Evolutionary conservation across 2,329 filamentous ascomycete species (phyloP).

Genomic region (Ceratocystis smalleyi): DNA sequence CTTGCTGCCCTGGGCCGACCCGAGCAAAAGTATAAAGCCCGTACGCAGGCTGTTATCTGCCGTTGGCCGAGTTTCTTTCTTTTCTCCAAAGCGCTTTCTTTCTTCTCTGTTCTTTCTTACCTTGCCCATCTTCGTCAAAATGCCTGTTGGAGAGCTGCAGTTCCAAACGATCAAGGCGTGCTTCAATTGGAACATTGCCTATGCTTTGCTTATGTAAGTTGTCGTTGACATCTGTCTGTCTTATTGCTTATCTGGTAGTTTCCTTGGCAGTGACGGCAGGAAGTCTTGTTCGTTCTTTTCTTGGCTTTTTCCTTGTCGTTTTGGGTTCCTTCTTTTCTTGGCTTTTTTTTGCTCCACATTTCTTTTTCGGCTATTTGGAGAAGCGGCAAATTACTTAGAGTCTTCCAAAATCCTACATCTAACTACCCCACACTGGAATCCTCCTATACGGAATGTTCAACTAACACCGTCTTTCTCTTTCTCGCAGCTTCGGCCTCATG

Average conservation of each 20-base stretch:
- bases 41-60: neutral
- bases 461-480: neutral
- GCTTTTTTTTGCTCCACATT: neutral
- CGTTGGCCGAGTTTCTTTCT: neutral
- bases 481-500: slow-evolving; percentile 47
- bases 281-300: neutral
- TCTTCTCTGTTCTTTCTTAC: neutral
- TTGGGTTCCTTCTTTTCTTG: neutral
- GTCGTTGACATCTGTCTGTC: neutral
- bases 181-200: slow-evolving; percentile 16
- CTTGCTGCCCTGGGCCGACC: too few species aligned
- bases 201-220: slow-evolving; percentile 16
- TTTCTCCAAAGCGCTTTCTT: neutral
- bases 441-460: too few species aligned
- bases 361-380: neutral
- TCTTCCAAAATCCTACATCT: neutral
- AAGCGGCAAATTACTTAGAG: neutral
- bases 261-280: neutral
- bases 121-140: neutral
- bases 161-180: slow-evolving; percentile 8
- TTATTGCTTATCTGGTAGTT: neutral
- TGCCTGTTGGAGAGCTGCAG: slow-evolving; percentile 9
- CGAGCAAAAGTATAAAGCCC: neutral
- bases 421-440: neutral
- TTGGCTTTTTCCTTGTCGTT: neutral